These are phyloP conservation scores for Oryza officinalis DNA, from an alignment of 176 grass and related monocot species.

Conservation along the genomic window DNA sequence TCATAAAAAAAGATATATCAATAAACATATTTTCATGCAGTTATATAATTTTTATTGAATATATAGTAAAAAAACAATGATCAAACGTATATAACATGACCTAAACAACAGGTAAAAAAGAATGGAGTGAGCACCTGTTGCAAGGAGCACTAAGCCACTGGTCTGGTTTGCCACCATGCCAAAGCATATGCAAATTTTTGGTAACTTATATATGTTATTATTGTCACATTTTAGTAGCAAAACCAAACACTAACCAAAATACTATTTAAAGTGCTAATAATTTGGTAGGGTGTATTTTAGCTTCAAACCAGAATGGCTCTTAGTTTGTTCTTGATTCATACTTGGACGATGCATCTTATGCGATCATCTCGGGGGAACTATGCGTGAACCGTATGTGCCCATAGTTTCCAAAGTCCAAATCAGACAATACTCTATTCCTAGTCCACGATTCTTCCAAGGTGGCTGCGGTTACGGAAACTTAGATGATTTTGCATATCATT, in stretches of 20 bases:
- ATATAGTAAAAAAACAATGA: background rate
- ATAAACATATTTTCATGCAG: background rate
- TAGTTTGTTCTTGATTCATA: background rate
- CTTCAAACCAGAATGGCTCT: too few species aligned
- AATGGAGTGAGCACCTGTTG: background rate
- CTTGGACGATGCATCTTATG: slow-evolving; percentile 4
- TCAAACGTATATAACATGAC: background rate
- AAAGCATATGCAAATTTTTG: too few species aligned
- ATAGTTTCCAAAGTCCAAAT: slow-evolving; percentile 25
- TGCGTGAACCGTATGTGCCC: slow-evolving; percentile 7
- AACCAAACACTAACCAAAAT: too few species aligned
- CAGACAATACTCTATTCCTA: background rate
- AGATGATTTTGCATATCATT: background rate
- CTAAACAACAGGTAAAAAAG: too few species aligned
- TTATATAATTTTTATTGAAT: background rate
- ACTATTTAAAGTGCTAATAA: too few species aligned
- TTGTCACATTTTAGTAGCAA: too few species aligned
- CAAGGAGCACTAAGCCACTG: background rate
- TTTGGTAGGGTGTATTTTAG: too few species aligned
- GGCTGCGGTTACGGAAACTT: background rate
- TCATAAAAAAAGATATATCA: background rate
- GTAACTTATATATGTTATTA: too few species aligned
- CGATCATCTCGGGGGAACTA: background rate
- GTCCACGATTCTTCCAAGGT: slow-evolving; percentile 8
- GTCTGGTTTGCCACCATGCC: too few species aligned